These are phyloP conservation scores for Penicillium soppii DNA, from an alignment of 495 filamentous ascomycete species.

Conservation along the genomic window DNA sequence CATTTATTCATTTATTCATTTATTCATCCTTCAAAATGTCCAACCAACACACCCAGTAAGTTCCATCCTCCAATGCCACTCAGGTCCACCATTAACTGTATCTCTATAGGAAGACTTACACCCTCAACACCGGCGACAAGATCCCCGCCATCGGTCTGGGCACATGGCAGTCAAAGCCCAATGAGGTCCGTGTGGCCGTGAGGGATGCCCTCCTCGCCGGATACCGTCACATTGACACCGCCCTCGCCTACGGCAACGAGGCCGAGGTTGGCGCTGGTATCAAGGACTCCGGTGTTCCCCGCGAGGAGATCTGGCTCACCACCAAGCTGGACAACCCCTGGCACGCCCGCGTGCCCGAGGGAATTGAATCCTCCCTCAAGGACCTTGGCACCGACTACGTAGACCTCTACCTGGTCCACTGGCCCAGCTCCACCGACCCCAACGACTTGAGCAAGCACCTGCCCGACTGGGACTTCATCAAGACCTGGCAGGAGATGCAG, in stretches of 20 bases:
- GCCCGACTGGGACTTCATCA: slow-evolving; percentile 75
- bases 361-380: slow-evolving; percentile 66
- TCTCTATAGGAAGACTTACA: slow-evolving; percentile 56
- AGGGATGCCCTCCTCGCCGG: slow-evolving; percentile 72
- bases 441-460: slow-evolving; percentile 54
- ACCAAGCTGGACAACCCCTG: slow-evolving; percentile 85
- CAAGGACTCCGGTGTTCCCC: slow-evolving; percentile 73
- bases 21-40: slow-evolving; percentile 33
- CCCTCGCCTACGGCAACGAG: slow-evolving; percentile 85
- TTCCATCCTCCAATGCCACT: neutral
- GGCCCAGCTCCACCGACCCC: slow-evolving; percentile 68
- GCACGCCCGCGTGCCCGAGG: slow-evolving; percentile 70
- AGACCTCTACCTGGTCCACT: slow-evolving; percentile 85
- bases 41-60: slow-evolving; percentile 44
- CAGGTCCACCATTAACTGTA: slow-evolving; percentile 5
- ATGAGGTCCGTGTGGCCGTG: slow-evolving; percentile 68
- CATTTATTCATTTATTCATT: too few relatives aligned
- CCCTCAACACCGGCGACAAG: slow-evolving; percentile 75
- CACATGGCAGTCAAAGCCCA: slow-evolving; percentile 73
- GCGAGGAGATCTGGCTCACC: slow-evolving; percentile 80
- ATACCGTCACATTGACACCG: slow-evolving; percentile 72
- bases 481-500: slow-evolving; percentile 83
- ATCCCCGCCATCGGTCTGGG: slow-evolving; percentile 83
- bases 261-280: slow-evolving; percentile 79
- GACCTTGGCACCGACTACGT: slow-evolving; percentile 73